Evolutionary conservation across 1,284 basidiomycete genomes (phyloP), one percentile per base, ranked within the genome.

Genomic region (Schizophyllum commune): DNA sequence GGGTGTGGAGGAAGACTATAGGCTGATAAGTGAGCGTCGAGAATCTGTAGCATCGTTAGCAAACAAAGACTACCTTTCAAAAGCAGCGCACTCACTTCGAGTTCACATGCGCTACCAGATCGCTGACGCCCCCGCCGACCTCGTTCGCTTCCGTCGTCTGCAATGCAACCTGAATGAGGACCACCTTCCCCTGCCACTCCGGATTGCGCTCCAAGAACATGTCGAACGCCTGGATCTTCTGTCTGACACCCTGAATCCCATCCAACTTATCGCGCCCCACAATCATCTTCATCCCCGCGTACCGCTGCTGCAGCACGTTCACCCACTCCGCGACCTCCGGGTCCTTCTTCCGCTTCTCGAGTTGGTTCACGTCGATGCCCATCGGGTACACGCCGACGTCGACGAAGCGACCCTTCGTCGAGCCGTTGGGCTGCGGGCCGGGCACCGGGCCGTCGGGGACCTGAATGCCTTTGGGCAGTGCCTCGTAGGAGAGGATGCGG

Each of bases 221-320:
- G 67, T 94, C 92, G 68, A 94, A 95, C 0, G 91, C 91, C 57
- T 85, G 81, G 59, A 95, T 80, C 73, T 95, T 95, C 65, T 94
- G 88, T 20, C 85, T 79, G 34, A 94, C 89, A 60, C 92, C 91
- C 76, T 92, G 90, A 65, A 94, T 82, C 69, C 90, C 89, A 69
- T 95, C 92, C 22, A 95, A 80, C 74, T 95, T 94, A 73, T 95
- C 93, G 6, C 93, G 79, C 0, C 91, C 93, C 1, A 95, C 93
- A 60, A 94, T 83, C 69, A 94, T 80, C 74, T 89, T 90, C 83
- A 91, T 89, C 2, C 91, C 92, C 0, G 83, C 80, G 68, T 94
- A 95, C 4, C 92, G 84, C 71, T 92, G 88, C 56, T 80, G 82
- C 32, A 95, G 77, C 4, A 86, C 81, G 33, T 83, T 78, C 4